phyloP scores from a whole-genome alignment of 805 yeast genomes.

The Monosporozyma yasuniensis region DNA sequence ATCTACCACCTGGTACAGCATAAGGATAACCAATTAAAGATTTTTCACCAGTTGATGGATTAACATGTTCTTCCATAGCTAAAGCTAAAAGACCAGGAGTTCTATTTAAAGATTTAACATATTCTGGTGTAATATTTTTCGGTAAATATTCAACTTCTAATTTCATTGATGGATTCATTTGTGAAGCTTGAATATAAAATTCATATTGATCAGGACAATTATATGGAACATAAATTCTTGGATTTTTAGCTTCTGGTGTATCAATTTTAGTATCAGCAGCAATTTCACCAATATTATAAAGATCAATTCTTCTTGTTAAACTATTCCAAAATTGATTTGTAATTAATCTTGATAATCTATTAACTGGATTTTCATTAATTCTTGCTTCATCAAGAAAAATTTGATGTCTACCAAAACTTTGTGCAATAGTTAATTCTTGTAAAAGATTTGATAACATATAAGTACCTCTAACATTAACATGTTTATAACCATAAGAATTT shows the following conservation, averaged over 20 bases:
- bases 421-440: conserved; percentile 84
- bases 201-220: conserved; percentile 63
- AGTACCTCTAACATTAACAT: conserved; percentile 72
- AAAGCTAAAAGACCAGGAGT: conserved; percentile 82
- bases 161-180: conserved; percentile 43
- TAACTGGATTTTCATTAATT: conserved; percentile 80
- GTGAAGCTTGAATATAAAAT: conserved; percentile 49
- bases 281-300: conserved; percentile 52
- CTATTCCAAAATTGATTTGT: conserved; percentile 71
- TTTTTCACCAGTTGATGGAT: conserved; percentile 42
- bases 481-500: conserved; percentile 72
- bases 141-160: conserved; percentile 77
- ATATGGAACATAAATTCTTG: conserved; percentile 71
- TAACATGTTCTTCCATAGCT: conserved; percentile 49
- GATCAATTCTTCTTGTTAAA: conserved; percentile 63
- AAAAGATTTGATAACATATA: conserved; percentile 79
- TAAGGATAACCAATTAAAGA: conserved; percentile 66
- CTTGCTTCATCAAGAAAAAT: conserved; percentile 76
- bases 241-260: conserved; percentile 51
- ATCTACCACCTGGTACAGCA: conserved; percentile 95
- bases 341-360: conserved; percentile 63
- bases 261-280: conserved; percentile 71
- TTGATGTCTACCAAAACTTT: conserved; percentile 66
- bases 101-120: conserved; percentile 63
- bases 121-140: conserved; percentile 62